These are phyloP conservation scores for Neonectria neomacrospora DNA, from an alignment of 2,329 filamentous ascomycete species.

Conservation along the genomic window DNA sequence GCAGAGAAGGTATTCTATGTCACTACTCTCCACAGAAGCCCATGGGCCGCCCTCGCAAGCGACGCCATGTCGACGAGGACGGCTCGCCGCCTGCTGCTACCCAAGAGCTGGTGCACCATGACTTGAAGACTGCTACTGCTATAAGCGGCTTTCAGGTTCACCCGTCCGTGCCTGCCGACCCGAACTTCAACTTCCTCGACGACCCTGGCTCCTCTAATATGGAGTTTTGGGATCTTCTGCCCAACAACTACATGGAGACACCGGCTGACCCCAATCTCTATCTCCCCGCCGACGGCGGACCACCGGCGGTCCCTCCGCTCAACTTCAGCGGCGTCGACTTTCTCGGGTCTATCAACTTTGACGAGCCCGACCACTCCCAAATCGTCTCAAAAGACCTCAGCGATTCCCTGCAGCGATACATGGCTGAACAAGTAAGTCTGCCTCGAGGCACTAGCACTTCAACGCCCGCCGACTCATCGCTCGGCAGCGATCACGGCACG, in stretches of 20 bases:
- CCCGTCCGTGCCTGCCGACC: conserved; percentile 39
- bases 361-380: conserved; percentile 44
- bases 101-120: conserved; percentile 19
- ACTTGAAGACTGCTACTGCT: conserved; percentile 4
- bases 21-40: conserved; percentile 73
- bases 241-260: conserved; percentile 38
- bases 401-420: conserved; percentile 43
- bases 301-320: conserved; percentile 24
- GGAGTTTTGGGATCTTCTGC: conserved; percentile 53
- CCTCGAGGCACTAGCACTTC: conserved; percentile 33
- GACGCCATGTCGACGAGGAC: conserved; percentile 54
- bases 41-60: conserved; percentile 73
- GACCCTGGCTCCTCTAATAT: conserved; percentile 42
- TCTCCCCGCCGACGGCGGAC: conserved; percentile 20
- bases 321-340: conserved; percentile 44
- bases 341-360: conserved; percentile 48
- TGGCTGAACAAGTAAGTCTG: conserved; percentile 36
- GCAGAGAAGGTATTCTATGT: conserved; percentile 65
- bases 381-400: conserved; percentile 47
- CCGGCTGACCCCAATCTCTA: conserved; percentile 35
- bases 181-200: conserved; percentile 52
- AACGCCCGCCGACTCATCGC: conserved; percentile 32
- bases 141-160: conserved; percentile 20
- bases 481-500: conserved; percentile 38
- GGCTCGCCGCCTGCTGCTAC: conserved; percentile 29